Evolutionary conservation across 495 filamentous ascomycete species (phyloP).

Genomic region (Amphirosellinia nigrospora): DNA sequence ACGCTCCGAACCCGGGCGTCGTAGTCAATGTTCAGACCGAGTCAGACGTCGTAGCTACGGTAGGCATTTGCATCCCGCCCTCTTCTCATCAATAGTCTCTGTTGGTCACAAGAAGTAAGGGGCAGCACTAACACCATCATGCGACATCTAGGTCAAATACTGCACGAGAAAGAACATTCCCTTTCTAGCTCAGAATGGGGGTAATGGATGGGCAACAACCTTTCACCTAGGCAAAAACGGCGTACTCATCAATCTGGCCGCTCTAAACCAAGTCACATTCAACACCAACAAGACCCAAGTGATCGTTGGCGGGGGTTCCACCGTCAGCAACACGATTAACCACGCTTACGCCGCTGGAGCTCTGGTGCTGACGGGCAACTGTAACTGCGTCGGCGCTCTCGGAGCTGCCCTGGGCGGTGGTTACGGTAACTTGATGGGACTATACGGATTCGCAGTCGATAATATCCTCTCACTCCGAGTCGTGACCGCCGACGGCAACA

Average conservation of each 20-base stretch:
- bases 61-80: constrained; percentile 13
- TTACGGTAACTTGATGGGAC: constrained; percentile 52
- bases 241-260: constrained; percentile 37
- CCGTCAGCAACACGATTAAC: constrained; percentile 29
- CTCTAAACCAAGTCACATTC: constrained; percentile 33
- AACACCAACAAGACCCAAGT: constrained; percentile 32
- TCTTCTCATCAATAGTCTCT: neutral
- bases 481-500: constrained; percentile 52
- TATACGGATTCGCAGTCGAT: constrained; percentile 55
- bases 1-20: constrained; percentile 32
- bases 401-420: constrained; percentile 61
- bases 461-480: constrained; percentile 51
- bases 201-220: constrained; percentile 40
- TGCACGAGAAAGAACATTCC: constrained; percentile 27
- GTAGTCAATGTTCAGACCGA: constrained; percentile 41
- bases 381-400: constrained; percentile 55
- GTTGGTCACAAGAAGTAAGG: constrained; percentile 13
- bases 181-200: constrained; percentile 40
- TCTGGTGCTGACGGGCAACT: constrained; percentile 47
- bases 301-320: constrained; percentile 33
- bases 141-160: constrained; percentile 2
- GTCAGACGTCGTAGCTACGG: constrained; percentile 35
- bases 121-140: constrained; percentile 8
- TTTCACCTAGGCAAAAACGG: constrained; percentile 30
- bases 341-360: constrained; percentile 31